Conservation (phyloP, 2,329 filamentous ascomycete species). For the Thermoascus crustaceus region DNA sequence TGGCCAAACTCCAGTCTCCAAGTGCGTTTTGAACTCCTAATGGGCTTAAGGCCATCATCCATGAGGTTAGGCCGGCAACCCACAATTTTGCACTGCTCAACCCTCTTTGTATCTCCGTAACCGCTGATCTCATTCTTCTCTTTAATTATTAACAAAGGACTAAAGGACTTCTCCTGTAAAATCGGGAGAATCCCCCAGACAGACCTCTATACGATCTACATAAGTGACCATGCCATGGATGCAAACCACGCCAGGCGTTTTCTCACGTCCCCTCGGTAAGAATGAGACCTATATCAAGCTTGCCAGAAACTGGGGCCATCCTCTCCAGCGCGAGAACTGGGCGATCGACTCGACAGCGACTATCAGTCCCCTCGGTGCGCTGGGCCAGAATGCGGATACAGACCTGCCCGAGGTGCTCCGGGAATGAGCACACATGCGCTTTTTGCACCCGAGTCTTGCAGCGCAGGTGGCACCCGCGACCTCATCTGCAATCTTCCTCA, state of each 20-base stretch:
- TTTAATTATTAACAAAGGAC: too few relatives aligned
- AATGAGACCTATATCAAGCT: conserved; percentile 24
- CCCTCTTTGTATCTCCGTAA: too few relatives aligned
- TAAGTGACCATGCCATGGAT: neutral
- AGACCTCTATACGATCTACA: too few relatives aligned
- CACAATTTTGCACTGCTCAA: too few relatives aligned
- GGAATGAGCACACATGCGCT: conserved; percentile 12
- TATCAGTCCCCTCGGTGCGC: conserved; percentile 7
- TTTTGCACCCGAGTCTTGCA: conserved; percentile 14
- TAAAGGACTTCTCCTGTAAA: too few relatives aligned
- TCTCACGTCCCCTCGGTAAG: conserved; percentile 7
- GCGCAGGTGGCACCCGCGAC: conserved; percentile 14
- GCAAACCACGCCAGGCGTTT: neutral
- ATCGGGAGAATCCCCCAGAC: too few relatives aligned
- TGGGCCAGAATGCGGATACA: neutral
- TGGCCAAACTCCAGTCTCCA: too few relatives aligned
- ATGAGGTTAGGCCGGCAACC: too few relatives aligned
- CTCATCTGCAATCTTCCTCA: conserved; percentile 14
- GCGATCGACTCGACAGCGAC: conserved; percentile 17
- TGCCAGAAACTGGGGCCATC: conserved; percentile 17
- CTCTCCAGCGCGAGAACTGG: conserved; percentile 26
- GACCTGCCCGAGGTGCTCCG: conserved; percentile 1
- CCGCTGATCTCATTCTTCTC: too few relatives aligned
- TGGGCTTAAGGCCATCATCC: too few relatives aligned
- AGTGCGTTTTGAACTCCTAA: too few relatives aligned